Evolutionary conservation across 805 yeast genomes (phyloP), one percentile per base, ranked within the genome.

Genomic region (Blastobotrys attinorum): DNA sequence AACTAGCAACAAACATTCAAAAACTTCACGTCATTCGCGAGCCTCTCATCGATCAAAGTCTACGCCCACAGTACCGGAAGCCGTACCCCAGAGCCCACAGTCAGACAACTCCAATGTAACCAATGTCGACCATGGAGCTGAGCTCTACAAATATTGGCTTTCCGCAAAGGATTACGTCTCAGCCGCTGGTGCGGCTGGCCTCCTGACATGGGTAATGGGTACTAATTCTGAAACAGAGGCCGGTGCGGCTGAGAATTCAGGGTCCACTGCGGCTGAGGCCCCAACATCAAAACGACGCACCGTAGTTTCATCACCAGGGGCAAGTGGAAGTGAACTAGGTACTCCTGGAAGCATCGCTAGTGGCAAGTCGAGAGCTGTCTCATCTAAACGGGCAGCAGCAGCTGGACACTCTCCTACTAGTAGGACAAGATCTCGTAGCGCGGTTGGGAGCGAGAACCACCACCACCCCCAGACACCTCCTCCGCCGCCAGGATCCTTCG

Each of bases 111-210:
- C n/a, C n/a, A n/a, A n/a, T n/a, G n/a, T n/a, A n/a, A n/a, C n/a
- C n/a, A n/a, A n/a, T n/a, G n/a, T n/a, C n/a, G 43, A 40, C 20
- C 37, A 21, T 7, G 44, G 44, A 10, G 17, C n/a, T 10, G 27
- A 42, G 23, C 23, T 42, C 22, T 42, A 42, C 20, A 21, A 22
- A 5, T 42, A 42, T 25, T 42, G 44, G 44, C 40, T 42, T 20
- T 23, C 34, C 15, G 21, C 44, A 3, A 13, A 23, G 4, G 23
- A 42, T 18, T 17, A 15, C 6, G 20, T 32, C 21, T 32, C 23
- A 3, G 36, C 22, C 36, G 7, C 37, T 7, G 37, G n/a, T 15
- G 41, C 21, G 4, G 13, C 36, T 16, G 35, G 15, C 17, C n/a
- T n/a, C n/a, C n/a, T n/a, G n/a, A n/a, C n/a, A n/a, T n/a, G n/a